phyloP scores from a whole-genome alignment of 192 early-diverging fungal genomes.

The Coemansia erecta region DNA sequence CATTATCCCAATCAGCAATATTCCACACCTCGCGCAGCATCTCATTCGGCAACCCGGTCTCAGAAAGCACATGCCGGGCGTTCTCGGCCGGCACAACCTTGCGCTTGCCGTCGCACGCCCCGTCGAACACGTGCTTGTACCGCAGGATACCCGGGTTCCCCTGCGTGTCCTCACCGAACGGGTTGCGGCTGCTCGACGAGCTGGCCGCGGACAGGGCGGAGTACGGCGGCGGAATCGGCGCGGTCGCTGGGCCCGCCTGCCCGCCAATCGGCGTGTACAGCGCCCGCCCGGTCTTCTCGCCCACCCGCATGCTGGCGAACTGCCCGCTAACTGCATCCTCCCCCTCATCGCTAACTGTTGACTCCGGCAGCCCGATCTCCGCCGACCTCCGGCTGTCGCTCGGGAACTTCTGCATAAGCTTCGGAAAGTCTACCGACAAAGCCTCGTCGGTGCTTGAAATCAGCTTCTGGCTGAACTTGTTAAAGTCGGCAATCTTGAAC shows the following conservation, averaged over 20 bases:
- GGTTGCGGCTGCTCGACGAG: slow-evolving; percentile 57
- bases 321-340: neutral
- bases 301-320: neutral
- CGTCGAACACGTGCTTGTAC: slow-evolving; percentile 31
- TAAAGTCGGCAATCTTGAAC: slow-evolving; percentile 82
- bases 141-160: slow-evolving; percentile 58
- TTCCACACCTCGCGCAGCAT: slow-evolving; percentile 72
- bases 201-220: slow-evolving; percentile 39
- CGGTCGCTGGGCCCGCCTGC: neutral
- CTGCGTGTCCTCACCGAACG: slow-evolving; percentile 61
- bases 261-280: slow-evolving; percentile 10
- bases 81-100: slow-evolving; percentile 19
- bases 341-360: neutral
- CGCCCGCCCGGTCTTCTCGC: slow-evolving; percentile 14
- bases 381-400: slow-evolving; percentile 37
- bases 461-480: slow-evolving; percentile 69
- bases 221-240: slow-evolving; percentile 40
- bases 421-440: slow-evolving; percentile 67
- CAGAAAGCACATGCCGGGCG: slow-evolving; percentile 48
- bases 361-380: slow-evolving; percentile 20
- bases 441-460: slow-evolving; percentile 70
- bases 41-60: slow-evolving; percentile 64
- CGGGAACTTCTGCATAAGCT: slow-evolving; percentile 76
- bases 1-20: slow-evolving; percentile 72
- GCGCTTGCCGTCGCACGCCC: slow-evolving; percentile 36